Evolutionary conservation across 1,284 basidiomycete genomes (phyloP).

Genomic region (Phellinidium pouzarii): DNA sequence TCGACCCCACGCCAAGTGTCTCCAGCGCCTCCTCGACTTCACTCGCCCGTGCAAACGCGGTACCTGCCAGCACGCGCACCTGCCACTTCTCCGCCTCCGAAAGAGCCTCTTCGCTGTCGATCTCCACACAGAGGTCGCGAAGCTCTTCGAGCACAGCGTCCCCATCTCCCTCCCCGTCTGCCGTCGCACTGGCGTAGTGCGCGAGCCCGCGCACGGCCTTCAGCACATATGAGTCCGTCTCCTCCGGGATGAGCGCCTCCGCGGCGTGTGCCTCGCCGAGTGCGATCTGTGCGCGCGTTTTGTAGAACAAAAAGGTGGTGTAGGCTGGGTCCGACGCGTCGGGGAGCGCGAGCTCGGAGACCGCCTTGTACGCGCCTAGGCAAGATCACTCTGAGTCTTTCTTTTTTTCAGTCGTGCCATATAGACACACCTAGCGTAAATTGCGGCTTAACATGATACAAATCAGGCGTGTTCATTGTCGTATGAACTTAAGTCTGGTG

Average conservation of each 20-base stretch:
- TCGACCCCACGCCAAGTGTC: constrained; percentile 65
- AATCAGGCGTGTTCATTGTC: constrained; percentile 16
- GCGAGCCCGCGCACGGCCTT: constrained; percentile 72
- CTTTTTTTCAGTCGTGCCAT: background rate
- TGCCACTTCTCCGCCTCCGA: constrained; percentile 54
- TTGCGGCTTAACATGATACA: constrained; percentile 18
- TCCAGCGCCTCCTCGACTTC: constrained; percentile 90
- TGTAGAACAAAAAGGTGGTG: constrained; percentile 64
- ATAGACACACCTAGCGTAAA: constrained; percentile 13
- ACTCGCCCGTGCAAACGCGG: constrained; percentile 75
- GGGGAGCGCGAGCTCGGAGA: constrained; percentile 49
- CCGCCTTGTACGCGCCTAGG: constrained; percentile 62
- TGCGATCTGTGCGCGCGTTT: constrained; percentile 80
- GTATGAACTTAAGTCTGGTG: no score
- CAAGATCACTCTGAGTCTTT: background rate
- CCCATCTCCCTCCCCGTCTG: constrained; percentile 36
- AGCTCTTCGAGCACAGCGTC: constrained; percentile 73
- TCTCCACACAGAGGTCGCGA: constrained; percentile 79
- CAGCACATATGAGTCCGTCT: constrained; percentile 57
- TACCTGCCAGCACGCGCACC: constrained; percentile 75
- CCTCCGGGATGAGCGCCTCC: constrained; percentile 48
- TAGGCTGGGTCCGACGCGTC: constrained; percentile 60
- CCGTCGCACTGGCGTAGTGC: constrained; percentile 49
- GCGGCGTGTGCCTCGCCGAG: constrained; percentile 54
- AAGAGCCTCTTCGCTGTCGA: constrained; percentile 66